A percentile compares a stretch with the other conserved stretches of the same genome.
phyloP scores from a whole-genome alignment of 345 rosid species.

The Ceriops tagal region DNA sequence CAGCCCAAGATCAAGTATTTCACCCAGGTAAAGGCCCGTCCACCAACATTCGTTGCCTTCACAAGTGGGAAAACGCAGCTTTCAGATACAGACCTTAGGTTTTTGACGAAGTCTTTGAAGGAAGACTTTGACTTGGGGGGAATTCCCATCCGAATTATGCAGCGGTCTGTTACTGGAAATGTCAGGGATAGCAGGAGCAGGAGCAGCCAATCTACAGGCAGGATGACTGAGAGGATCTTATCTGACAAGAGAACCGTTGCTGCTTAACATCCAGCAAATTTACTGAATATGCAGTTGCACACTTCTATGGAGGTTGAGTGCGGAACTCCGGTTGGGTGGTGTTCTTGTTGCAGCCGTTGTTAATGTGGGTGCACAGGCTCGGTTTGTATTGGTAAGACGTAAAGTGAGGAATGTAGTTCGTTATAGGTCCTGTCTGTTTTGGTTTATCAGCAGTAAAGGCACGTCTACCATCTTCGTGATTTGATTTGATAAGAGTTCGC shows the following conservation, averaged over 20 bases:
- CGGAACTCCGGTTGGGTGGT: no score
- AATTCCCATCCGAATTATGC: conserved; percentile 85
- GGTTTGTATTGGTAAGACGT: no score
- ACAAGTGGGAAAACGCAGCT: conserved; percentile 59
- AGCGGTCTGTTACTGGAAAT: conserved; percentile 42
- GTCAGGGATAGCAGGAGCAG: conserved; percentile 24
- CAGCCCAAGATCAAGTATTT: conserved; percentile 91
- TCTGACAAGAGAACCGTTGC: conserved; percentile 55
- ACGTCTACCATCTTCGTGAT: no score
- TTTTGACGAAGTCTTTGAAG: conserved; percentile 74
- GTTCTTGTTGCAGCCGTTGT: no score
- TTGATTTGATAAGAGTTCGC: no score
- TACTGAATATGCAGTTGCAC: not conserved
- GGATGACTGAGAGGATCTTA: conserved; percentile 31
- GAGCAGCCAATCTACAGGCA: conserved; percentile 24
- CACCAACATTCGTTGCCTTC: conserved; percentile 93
- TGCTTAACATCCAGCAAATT: not conserved
- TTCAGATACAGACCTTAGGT: conserved; percentile 70
- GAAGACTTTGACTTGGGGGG: conserved; percentile 95
- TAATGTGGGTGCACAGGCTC: no score
- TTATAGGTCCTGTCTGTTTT: no score
- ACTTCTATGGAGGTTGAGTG: not conserved
- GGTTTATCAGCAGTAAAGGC: no score
- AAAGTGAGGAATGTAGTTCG: no score
- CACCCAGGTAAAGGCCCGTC: conserved; percentile 98